Conservation (phyloP, 306 rosid genomes). For the Castanospermum australe region DNA sequence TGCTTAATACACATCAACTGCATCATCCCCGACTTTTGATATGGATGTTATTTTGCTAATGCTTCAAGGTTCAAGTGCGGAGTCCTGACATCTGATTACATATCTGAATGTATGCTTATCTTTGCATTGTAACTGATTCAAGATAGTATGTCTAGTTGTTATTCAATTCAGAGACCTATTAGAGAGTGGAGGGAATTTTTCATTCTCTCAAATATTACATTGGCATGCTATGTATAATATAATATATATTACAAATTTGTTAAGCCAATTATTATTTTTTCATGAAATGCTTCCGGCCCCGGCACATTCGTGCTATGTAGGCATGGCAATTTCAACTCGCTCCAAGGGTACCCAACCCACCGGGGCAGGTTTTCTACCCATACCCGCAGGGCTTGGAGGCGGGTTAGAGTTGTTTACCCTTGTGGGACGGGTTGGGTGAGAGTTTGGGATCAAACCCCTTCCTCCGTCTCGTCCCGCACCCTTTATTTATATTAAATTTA, state of each 20-base stretch:
- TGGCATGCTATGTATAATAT: conserved; percentile 29
- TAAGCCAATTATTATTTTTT: not conserved
- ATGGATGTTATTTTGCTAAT: conserved; percentile 24
- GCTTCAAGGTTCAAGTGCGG: conserved; percentile 35
- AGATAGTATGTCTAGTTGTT: conserved; percentile 17
- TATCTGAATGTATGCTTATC: conserved; percentile 30
- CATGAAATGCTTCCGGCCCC: conserved; percentile 12
- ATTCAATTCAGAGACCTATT: conserved; percentile 28
- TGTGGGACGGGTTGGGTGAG: no score
- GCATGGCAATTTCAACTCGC: no score
- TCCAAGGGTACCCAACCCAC: no score
- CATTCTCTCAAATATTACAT: conserved; percentile 69
- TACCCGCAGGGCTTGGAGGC: no score
- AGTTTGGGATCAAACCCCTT: no score
- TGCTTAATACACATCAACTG: conserved; percentile 34
- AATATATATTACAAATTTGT: conserved; percentile 29
- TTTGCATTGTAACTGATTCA: conserved; percentile 35
- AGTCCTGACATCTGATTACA: conserved; percentile 35
- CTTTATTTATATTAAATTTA: no score
- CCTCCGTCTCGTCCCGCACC: no score
- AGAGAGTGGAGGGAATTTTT: conserved; percentile 70
- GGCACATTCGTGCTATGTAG: no score
- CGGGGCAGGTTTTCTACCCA: no score
- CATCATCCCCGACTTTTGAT: conserved; percentile 14
- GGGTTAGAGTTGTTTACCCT: no score